Conservation (phyloP, 495 filamentous ascomycete species). For the Lineolata rhizophorae region DNA sequence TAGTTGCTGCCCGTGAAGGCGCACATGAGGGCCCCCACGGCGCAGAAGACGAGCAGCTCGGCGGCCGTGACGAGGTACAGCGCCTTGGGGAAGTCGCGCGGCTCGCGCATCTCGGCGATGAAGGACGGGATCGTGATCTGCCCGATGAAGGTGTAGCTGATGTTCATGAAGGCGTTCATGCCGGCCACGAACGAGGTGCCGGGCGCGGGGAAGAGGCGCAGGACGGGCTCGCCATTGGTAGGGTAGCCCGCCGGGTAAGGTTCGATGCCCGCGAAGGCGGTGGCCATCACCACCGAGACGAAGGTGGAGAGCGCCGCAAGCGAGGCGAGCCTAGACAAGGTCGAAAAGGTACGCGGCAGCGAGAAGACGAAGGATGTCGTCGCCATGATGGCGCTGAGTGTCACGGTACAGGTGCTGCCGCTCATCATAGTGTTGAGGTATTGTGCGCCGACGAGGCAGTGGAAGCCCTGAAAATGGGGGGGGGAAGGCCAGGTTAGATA, state of each 20-base stretch:
- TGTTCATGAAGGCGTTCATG: constrained; percentile 71
- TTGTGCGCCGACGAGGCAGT: constrained; percentile 56
- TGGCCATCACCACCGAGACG: constrained; percentile 58
- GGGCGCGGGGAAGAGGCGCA: constrained; percentile 38
- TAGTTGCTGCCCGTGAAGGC: constrained; percentile 70
- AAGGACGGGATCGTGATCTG: constrained; percentile 82
- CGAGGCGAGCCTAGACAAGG: constrained; percentile 54
- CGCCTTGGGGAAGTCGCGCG: constrained; percentile 72
- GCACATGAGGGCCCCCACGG: constrained; percentile 57
- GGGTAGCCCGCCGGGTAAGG: constrained; percentile 23
- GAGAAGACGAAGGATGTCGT: constrained; percentile 55
- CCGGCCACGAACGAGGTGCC: constrained; percentile 61
- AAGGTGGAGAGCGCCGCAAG: constrained; percentile 68
- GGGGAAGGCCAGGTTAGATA: too few species aligned
- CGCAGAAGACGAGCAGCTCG: constrained; percentile 59
- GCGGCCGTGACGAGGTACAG: constrained; percentile 71
- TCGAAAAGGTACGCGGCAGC: constrained; percentile 58
- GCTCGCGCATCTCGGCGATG: constrained; percentile 81
- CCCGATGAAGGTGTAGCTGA: constrained; percentile 80
- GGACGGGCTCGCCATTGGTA: constrained; percentile 31
- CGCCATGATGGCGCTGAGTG: constrained; percentile 45
- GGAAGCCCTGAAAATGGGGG: constrained; percentile 53
- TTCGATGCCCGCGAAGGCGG: constrained; percentile 57
- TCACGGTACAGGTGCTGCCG: constrained; percentile 44
- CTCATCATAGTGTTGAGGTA: constrained; percentile 70